Percentiles rank a stretch among this genome's conserved stretches.
phyloP scores from a whole-genome alignment of 148 eudicot genomes.

The Vaccinium darrowii region DNA sequence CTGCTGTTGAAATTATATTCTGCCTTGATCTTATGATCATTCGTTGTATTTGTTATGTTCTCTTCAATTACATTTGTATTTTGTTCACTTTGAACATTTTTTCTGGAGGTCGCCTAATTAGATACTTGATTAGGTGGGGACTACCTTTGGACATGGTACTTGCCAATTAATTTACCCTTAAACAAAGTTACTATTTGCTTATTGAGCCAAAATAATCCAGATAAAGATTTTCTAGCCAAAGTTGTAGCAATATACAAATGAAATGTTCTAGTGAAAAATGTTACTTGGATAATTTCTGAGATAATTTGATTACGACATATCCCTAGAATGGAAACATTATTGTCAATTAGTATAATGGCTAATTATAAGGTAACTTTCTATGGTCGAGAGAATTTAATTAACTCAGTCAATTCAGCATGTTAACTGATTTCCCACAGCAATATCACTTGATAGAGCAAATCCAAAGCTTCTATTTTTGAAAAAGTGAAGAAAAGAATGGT shows the following conservation, averaged over 20 bases:
- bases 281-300: not conserved
- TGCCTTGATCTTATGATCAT: too few species aligned
- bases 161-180: not conserved
- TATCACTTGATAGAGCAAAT: conserved; percentile 53
- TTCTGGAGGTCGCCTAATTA: not conserved
- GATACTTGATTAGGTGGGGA: not conserved
- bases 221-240: too few species aligned
- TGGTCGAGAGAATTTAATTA: too few species aligned
- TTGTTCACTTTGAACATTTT: too few species aligned
- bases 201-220: too few species aligned
- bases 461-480: conserved; percentile 31
- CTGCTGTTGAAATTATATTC: too few species aligned
- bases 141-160: not conserved
- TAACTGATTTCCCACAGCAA: conserved; percentile 26
- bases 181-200: not conserved
- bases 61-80: too few species aligned
- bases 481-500: conserved; percentile 37
- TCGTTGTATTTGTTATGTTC: too few species aligned
- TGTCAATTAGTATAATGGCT: too few species aligned
- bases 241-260: too few species aligned
- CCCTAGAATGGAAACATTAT: not conserved
- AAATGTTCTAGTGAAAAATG: too few species aligned
- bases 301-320: too few species aligned
- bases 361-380: not conserved
- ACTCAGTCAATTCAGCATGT: not conserved